phyloP scores from a whole-genome alignment of 768 basidiomycete genomes.

The Suillus bovinus region DNA sequence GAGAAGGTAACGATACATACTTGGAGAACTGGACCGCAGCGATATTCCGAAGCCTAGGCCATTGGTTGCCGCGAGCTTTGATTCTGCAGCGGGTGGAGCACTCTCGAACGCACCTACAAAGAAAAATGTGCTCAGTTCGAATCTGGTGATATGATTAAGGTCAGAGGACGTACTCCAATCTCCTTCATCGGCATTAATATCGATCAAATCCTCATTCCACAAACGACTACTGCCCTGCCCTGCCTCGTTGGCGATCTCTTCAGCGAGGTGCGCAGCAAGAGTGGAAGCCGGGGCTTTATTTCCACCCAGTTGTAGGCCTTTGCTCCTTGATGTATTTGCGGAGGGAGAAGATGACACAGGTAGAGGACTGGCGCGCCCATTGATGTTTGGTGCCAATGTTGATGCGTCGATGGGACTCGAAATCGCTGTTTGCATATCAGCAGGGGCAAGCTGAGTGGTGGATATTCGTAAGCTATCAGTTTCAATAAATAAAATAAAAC shows the following conservation, averaged over 20 bases:
- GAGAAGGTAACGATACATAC: not conserved
- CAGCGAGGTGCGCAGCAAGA: conserved; percentile 56
- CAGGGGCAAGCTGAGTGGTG: conserved; percentile 55
- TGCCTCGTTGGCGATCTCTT: conserved; percentile 48
- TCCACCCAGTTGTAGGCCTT: conserved; percentile 70
- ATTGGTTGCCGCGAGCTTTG: conserved; percentile 23
- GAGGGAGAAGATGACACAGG: conserved; percentile 13
- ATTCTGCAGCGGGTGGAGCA: conserved; percentile 34
- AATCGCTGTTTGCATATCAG: conserved; percentile 75
- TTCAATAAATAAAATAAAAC: conserved; percentile 3
- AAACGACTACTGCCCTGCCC: conserved; percentile 47
- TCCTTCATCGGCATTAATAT: conserved; percentile 89
- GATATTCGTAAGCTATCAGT: not conserved
- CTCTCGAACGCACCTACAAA: conserved; percentile 74
- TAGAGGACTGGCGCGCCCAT: not conserved
- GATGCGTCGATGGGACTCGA: conserved; percentile 40
- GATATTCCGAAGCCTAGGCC: conserved; percentile 29
- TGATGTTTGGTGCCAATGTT: conserved; percentile 41
- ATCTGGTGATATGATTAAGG: not conserved
- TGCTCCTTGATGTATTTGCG: conserved; percentile 39
- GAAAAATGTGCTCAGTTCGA: not conserved
- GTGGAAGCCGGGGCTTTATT: conserved; percentile 44
- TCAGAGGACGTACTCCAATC: conserved; percentile 82
- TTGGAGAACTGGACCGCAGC: not conserved
- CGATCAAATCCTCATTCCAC: conserved; percentile 84